A percentile compares a stretch with the other conserved stretches of the same genome.
Conservation (phyloP, 1,284 basidiomycete species). For the Ceratobasidium sp. region DNA sequence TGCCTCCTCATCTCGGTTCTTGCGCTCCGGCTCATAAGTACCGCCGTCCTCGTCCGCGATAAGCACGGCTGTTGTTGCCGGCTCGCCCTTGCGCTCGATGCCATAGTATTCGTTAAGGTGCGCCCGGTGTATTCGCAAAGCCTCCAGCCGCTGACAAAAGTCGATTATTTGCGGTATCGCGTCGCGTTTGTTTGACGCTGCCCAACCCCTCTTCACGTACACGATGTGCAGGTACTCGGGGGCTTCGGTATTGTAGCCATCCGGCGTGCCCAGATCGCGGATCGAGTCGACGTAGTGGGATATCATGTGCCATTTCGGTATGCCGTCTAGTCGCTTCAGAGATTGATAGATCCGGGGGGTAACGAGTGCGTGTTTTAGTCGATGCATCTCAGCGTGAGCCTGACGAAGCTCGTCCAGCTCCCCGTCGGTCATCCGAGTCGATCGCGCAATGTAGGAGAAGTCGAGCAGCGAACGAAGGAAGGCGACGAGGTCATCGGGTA, state of each 20-base stretch:
- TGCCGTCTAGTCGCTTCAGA: background rate
- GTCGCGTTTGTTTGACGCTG: background rate
- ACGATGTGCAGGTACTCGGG: conserved; percentile 38
- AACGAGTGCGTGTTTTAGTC: background rate
- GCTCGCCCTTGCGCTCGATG: too few species aligned
- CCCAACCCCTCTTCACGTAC: background rate
- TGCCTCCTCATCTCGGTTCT: background rate
- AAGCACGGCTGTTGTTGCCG: background rate
- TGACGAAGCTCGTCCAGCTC: background rate
- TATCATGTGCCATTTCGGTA: conserved; percentile 38
- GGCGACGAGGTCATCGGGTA: background rate
- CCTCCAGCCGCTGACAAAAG: background rate
- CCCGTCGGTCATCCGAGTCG: background rate
- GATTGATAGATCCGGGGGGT: background rate
- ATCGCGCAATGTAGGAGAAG: background rate
- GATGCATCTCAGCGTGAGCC: background rate
- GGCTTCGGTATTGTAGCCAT: conserved; percentile 33
- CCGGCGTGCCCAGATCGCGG: background rate
- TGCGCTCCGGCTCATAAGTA: background rate
- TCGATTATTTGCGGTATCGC: background rate
- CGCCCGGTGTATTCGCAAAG: background rate
- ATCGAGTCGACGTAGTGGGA: conserved; percentile 23
- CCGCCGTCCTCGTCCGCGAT: background rate
- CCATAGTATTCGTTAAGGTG: background rate
- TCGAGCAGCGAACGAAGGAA: background rate